Percentiles rank a stretch among this genome's conserved stretches.
Evolutionary conservation across 352 stramenopile species (phyloP).

Genomic region (Globisporangium spinosum): DNA sequence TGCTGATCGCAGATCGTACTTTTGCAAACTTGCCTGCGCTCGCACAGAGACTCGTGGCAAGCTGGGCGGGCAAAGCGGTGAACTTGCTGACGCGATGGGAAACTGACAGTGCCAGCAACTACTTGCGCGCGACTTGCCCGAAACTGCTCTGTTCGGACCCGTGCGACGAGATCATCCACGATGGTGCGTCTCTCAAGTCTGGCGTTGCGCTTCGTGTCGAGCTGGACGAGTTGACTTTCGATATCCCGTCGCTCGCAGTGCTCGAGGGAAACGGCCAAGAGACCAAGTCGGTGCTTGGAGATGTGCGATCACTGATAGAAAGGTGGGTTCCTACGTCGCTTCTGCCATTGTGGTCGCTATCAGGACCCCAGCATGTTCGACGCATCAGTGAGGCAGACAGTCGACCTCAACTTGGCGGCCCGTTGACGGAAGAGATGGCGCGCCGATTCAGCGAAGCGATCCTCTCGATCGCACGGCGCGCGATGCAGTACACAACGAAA

Average conservation of each 20-base stretch:
- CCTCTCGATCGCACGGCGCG: constrained; percentile 56
- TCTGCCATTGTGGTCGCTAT: constrained; percentile 9
- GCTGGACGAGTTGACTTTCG: constrained; percentile 43
- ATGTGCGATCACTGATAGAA: constrained; percentile 1
- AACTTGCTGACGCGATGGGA: constrained; percentile 75
- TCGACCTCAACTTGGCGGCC: constrained; percentile 45
- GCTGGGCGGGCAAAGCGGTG: constrained; percentile 65
- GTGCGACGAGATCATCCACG: constrained; percentile 79
- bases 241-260: constrained; percentile 18
- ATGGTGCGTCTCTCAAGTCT: constrained; percentile 79
- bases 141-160: constrained; percentile 84
- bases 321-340: constrained; percentile 12
- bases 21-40: constrained; percentile 78
- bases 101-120: constrained; percentile 77
- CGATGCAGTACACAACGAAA: constrained; percentile 43
- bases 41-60: constrained; percentile 70
- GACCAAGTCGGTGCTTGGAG: constrained; percentile 11
- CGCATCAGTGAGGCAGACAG: constrained; percentile 56
- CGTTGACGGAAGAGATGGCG: constrained; percentile 57
- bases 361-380: constrained; percentile 18
- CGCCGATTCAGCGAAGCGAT: constrained; percentile 63
- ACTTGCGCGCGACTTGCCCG: constrained; percentile 59
- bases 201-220: constrained; percentile 68
- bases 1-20: constrained; percentile 76
- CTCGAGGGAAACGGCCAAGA: constrained; percentile 2